A percentile compares a stretch with the other conserved stretches of the same genome.
These are phyloP conservation scores for Colletotrichum agaves DNA, from an alignment of 2,329 filamentous ascomycete genomes.

Conservation along the genomic window DNA sequence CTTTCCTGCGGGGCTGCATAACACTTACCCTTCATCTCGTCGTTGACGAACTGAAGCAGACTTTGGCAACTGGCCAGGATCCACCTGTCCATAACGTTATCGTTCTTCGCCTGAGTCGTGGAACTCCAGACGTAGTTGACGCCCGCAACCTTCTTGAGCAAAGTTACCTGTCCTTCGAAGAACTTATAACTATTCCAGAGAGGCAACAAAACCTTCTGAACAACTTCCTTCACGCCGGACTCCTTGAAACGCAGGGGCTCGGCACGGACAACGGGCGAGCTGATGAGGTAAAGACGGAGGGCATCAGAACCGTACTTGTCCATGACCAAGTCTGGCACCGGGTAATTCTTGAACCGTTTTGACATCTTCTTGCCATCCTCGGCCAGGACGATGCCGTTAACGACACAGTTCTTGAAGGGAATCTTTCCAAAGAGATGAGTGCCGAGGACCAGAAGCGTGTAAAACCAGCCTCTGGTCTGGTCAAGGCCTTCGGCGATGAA, in stretches of 20 bases:
- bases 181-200: slow-evolving; percentile 98
- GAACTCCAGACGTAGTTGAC: slow-evolving; percentile 84
- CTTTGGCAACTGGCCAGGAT: slow-evolving; percentile 93
- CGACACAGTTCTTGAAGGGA: slow-evolving; percentile 95
- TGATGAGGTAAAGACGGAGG: slow-evolving; percentile 94
- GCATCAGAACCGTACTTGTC: slow-evolving; percentile 91
- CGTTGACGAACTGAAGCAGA: slow-evolving; percentile 88
- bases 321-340: slow-evolving; percentile 86
- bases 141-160: slow-evolving; percentile 86
- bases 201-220: slow-evolving; percentile 88
- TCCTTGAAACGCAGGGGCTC: slow-evolving; percentile 94
- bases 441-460: slow-evolving; percentile 88
- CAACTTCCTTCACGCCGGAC: slow-evolving; percentile 91
- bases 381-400: slow-evolving; percentile 92
- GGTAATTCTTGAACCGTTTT: slow-evolving; percentile 96
- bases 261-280: slow-evolving; percentile 92
- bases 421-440: slow-evolving; percentile 86
- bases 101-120: slow-evolving; percentile 77
- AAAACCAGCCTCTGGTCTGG: slow-evolving; percentile 97
- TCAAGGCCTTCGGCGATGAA: slow-evolving; percentile 95
- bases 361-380: slow-evolving; percentile 99
- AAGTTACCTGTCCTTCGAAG: slow-evolving; percentile 86
- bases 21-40: slow-evolving; percentile 83
- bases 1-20: not conserved
- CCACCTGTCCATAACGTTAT: slow-evolving; percentile 96